phyloP scores from a whole-genome alignment of 2,329 filamentous ascomycete genomes.

The Elsinoe ampelina region DNA sequence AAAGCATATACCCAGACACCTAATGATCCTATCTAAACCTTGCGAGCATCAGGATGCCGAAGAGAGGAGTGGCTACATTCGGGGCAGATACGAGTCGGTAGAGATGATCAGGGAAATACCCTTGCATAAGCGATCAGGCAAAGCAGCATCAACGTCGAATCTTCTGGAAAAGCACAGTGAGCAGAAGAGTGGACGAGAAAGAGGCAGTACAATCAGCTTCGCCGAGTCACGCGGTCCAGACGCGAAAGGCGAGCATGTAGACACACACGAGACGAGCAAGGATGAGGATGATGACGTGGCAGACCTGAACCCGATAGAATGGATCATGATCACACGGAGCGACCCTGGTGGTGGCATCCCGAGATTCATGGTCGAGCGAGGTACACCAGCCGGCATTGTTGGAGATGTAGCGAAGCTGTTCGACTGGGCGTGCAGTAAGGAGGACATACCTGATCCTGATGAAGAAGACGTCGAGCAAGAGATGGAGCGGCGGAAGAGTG shows the following conservation, averaged over 20 bases:
- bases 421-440: slow-evolving; percentile 58
- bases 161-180: slow-evolving; percentile 18
- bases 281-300: slow-evolving; percentile 23
- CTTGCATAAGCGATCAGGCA: slow-evolving; percentile 32
- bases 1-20: slow-evolving; percentile 52
- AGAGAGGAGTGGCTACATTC: slow-evolving; percentile 61
- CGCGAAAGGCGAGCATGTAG: slow-evolving; percentile 22
- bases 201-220: slow-evolving; percentile 35
- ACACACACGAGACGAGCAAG: slow-evolving; percentile 21
- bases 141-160: slow-evolving; percentile 25
- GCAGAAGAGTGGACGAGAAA: slow-evolving; percentile 22
- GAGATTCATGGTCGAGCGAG: slow-evolving; percentile 82
- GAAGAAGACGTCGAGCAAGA: slow-evolving; percentile 26
- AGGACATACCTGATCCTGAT: slow-evolving; percentile 31
- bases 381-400: slow-evolving; percentile 72
- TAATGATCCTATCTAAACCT: slow-evolving; percentile 80
- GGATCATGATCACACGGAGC: slow-evolving; percentile 86
- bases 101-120: slow-evolving; percentile 83
- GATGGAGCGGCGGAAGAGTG: slow-evolving; percentile 15
- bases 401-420: slow-evolving; percentile 72
- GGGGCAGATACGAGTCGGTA: slow-evolving; percentile 82
- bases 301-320: slow-evolving; percentile 63
- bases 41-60: slow-evolving; percentile 67
- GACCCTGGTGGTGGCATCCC: slow-evolving; percentile 84
- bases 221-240: slow-evolving; percentile 31